Conservation (phyloP, 345 rosid genomes). For the Euclidium syriacum region DNA sequence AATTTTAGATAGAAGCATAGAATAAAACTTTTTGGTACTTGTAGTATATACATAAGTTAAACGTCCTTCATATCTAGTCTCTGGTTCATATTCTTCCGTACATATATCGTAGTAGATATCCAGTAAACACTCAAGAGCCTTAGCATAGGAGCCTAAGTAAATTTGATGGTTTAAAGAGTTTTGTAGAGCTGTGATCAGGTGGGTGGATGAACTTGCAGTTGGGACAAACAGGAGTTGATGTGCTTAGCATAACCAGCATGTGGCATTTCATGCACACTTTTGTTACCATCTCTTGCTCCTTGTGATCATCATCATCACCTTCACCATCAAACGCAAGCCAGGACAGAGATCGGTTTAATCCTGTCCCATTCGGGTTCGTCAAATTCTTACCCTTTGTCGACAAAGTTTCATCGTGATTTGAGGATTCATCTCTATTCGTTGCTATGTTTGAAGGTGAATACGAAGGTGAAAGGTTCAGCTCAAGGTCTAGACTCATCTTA, state of each 20-base stretch:
- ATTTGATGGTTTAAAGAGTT: conserved; percentile 41
- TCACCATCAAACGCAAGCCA: conserved; percentile 46
- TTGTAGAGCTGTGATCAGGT: conserved; percentile 41
- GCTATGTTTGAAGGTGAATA: conserved; percentile 32
- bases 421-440: background rate
- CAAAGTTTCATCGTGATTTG: conserved; percentile 12
- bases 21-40: background rate
- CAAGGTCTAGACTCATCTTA: conserved; percentile 67
- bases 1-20: conserved; percentile 1
- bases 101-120: background rate
- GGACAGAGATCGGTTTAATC: conserved; percentile 32
- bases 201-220: conserved; percentile 94
- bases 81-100: conserved; percentile 9
- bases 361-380: conserved; percentile 15
- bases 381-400: conserved; percentile 18
- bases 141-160: conserved; percentile 58
- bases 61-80: conserved; percentile 15
- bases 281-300: conserved; percentile 66
- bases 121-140: background rate
- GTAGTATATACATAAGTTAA: conserved; percentile 22
- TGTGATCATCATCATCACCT: conserved; percentile 25
- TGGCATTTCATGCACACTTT: conserved; percentile 71
- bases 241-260: conserved; percentile 80
- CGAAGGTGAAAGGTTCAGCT: conserved; percentile 53
- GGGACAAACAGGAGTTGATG: conserved; percentile 75